Evolutionary conservation across 805 yeast genomes (phyloP), one percentile per base, ranked within the genome.

Genomic region (Teunomyces cretensis): DNA sequence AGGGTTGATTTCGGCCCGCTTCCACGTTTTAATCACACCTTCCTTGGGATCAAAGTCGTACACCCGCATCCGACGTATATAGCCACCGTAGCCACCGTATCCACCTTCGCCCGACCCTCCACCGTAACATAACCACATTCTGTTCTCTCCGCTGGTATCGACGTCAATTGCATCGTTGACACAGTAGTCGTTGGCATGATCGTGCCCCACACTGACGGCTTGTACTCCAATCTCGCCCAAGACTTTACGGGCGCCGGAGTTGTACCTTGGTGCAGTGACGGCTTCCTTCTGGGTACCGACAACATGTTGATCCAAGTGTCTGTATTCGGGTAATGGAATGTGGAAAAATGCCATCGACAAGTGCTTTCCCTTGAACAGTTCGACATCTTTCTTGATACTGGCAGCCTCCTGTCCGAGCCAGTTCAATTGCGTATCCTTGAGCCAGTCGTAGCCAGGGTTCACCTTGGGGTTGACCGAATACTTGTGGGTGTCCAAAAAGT

Each of bases 101-200:
- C 97, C 98, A 32, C 98, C 99, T 66, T 88, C 95, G 12, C 98
- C 99, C 4, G 79, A 76, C 1, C 83, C 95, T 19, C 99, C 99
- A 3, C 96, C 99, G 60, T 89, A 90, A 58, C 99, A 94, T 28
- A 94, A 68, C 96, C 96, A 88, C 27, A 85, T 65, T 45, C 67
- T 67, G 55, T 73, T 62, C 30, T 60, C 57, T 9, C 51, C 57
- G n/a, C 53, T 53, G 6, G 54, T 47, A 2, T 58, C 54, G n/a
- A 68, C 61, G 35, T 60, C 52, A 28, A 50, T 51, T 16, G 70
- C 62, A 52, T 86, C 86, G 42, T 74, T 65, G 47, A 88, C 65
- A 65, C 99, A 94, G 61, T 79, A 94, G 59, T 94, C 98, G 64
- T 94, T 94, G 55, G 89, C 87, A 62, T 94, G 99, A 58, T 94